Evolutionary conservation across 1,139 yeast genomes (phyloP).

Genomic region (Cylindricascospora bacillispora): DNA sequence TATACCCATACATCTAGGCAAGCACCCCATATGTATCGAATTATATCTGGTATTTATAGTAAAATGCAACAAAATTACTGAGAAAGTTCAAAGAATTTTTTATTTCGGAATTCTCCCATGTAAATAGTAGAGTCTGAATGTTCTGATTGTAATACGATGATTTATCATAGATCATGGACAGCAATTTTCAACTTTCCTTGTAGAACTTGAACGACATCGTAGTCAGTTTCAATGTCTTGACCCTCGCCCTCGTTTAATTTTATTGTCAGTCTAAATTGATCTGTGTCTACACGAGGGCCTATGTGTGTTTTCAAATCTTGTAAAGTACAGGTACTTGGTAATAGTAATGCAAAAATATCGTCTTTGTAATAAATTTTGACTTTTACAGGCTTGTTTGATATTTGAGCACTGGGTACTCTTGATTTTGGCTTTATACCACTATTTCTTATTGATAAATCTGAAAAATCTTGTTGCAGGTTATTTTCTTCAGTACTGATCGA

Average conservation of each 20-base stretch:
- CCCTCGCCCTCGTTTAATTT: slow-evolving; percentile 22
- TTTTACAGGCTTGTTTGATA: slow-evolving; percentile 30
- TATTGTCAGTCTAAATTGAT: slow-evolving; percentile 26
- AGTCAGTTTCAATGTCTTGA: slow-evolving; percentile 26
- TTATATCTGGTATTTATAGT: too few relatives aligned
- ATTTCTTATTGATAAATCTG: slow-evolving; percentile 17
- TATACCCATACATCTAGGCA: too few relatives aligned
- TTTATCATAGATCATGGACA: slow-evolving; percentile 19
- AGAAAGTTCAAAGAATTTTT: too few relatives aligned
- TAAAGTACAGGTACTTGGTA: slow-evolving; percentile 50
- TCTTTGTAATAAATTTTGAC: slow-evolving; percentile 80
- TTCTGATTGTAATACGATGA: too few relatives aligned
- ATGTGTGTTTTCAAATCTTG: slow-evolving; percentile 52
- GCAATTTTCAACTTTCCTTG: slow-evolving; percentile 27
- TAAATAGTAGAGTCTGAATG: too few relatives aligned
- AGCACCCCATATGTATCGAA: too few relatives aligned
- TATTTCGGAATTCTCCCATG: too few relatives aligned
- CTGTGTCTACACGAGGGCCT: slow-evolving; percentile 42
- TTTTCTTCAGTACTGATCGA: slow-evolving; percentile 17
- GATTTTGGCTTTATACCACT: slow-evolving; percentile 14
- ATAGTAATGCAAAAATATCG: slow-evolving; percentile 78
- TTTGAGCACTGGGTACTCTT: slow-evolving; percentile 19
- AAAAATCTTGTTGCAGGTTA: slow-evolving; percentile 18
- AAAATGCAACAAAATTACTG: too few relatives aligned
- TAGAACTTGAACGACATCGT: slow-evolving; percentile 24